Base-by-base conservation (phyloP, 164 flowering plant species). In the Tinospora cordifolia region DNA sequence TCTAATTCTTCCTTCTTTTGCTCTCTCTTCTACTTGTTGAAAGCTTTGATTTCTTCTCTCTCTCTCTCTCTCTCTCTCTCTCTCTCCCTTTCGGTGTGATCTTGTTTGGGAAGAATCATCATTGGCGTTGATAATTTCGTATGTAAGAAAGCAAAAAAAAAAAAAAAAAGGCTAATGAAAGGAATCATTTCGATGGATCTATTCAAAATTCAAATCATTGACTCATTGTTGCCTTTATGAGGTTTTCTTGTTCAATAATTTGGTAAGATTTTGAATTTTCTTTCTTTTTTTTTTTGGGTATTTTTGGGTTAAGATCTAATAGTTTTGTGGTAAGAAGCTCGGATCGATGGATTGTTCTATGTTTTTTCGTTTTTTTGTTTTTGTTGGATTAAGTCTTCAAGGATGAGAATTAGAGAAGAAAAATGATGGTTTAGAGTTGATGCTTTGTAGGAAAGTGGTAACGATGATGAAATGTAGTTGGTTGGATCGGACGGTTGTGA, bases 151-250 rank as follows among this genome's bases (percentile, higher is more conserved):
- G 36, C 69, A 36, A 54, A n/a, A n/a, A n/a, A n/a, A n/a, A n/a
- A n/a, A n/a, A n/a, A 71, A 6, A 13, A 25, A 72, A 59, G 70
- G 70, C 65, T 54, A 72, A 70, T 59, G 41, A 15, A 22, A 58
- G 57, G 40, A 69, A 58, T 22, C 63, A n/a, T n/a, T 54, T 8
- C 14, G 8, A 44, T 24, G 12, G 49, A 69, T 69, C 65, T 59
- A 7, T 59, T 26, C 22, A 39, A 69, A 58, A 30, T 30, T 30
- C 36, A 30, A 30, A 30, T 30, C n/a, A n/a, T n/a, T n/a, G 36
- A 4, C 36, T 30, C n/a, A n/a, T 58, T 40, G 60, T 46, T 60
- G 1, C 27, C 13, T 11, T 54, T 58, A 19, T 66, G 21, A 14
- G 49, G 21, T 49, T 30, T 51, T 66, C 26, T 21, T 25, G 51